phyloP scores from a whole-genome alignment of 2,329 filamentous ascomycete genomes.

The Penicillium sp. region DNA sequence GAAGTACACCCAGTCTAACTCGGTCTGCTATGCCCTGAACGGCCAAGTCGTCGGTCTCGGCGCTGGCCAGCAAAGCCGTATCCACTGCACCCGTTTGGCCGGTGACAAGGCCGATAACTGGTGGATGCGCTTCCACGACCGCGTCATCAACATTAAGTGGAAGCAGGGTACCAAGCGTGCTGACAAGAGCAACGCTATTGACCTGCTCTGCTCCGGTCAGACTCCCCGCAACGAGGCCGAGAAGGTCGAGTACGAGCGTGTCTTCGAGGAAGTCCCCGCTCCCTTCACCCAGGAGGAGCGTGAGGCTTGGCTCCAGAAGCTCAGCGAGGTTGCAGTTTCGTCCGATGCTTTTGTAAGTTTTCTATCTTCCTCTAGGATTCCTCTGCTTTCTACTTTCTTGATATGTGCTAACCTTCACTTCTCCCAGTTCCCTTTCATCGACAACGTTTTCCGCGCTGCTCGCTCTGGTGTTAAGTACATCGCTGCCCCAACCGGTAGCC shows the following conservation, averaged over 20 bases:
- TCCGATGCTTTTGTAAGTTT: slow-evolving; percentile 90
- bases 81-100: slow-evolving; percentile 96
- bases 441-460: slow-evolving; percentile 92
- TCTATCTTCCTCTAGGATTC: neutral
- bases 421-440: slow-evolving; percentile 87
- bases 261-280: slow-evolving; percentile 86
- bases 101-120: slow-evolving; percentile 99
- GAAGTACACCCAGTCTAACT: slow-evolving; percentile 99
- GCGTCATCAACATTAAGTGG: slow-evolving; percentile 87
- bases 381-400: neutral
- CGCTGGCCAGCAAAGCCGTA: slow-evolving; percentile 94
- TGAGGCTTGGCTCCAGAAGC: slow-evolving; percentile 80
- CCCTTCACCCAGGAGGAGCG: slow-evolving; percentile 85
- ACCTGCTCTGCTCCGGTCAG: slow-evolving; percentile 88
- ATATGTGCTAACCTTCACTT: neutral
- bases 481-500: slow-evolving; percentile 82
- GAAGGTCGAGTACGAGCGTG: slow-evolving; percentile 80
- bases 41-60: slow-evolving; percentile 94
- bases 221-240: slow-evolving; percentile 83
- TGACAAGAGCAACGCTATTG: slow-evolving; percentile 98
- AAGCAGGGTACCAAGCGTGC: slow-evolving; percentile 96
- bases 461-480: slow-evolving; percentile 95
- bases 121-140: slow-evolving; percentile 98
- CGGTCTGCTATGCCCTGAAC: slow-evolving; percentile 93
- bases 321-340: slow-evolving; percentile 76